Percentiles rank a stretch among this genome's conserved stretches.
These are phyloP conservation scores for Pelargonium australe DNA, from an alignment of 441 rosid genomes.

Conservation along the genomic window DNA sequence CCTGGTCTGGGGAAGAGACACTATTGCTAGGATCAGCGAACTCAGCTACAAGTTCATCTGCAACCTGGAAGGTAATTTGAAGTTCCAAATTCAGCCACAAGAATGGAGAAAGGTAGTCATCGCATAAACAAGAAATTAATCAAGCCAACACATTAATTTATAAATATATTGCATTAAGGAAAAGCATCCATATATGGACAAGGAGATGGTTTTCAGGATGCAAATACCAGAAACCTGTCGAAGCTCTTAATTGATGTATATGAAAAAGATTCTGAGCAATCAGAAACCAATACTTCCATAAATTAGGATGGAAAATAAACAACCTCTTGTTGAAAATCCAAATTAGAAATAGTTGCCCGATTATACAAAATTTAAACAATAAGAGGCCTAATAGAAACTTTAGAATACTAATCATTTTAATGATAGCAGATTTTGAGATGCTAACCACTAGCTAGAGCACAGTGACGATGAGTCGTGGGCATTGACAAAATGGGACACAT, in stretches of 20 bases:
- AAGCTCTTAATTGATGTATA: neutral
- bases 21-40: slow-evolving; percentile 77
- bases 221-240: neutral
- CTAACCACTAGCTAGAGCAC: no score
- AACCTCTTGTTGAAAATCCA: neutral
- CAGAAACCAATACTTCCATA: neutral
- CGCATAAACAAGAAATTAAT: neutral
- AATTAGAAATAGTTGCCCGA: neutral
- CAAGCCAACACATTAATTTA: no score
- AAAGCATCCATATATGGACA: neutral
- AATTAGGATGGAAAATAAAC: neutral
- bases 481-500: no score
- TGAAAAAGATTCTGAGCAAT: neutral
- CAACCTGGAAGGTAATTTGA: slow-evolving; percentile 62
- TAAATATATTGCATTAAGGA: neutral
- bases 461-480: no score
- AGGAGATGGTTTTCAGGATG: neutral
- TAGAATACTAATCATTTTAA: no score
- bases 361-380: no score
- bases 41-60: slow-evolving; percentile 98
- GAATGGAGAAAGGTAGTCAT: neutral
- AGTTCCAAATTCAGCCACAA: slow-evolving; percentile 25
- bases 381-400: no score
- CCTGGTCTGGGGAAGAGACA: slow-evolving; percentile 87
- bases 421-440: no score